These are phyloP conservation scores for Candida sp. DNA, from an alignment of 1,139 yeast species.

Conservation along the genomic window DNA sequence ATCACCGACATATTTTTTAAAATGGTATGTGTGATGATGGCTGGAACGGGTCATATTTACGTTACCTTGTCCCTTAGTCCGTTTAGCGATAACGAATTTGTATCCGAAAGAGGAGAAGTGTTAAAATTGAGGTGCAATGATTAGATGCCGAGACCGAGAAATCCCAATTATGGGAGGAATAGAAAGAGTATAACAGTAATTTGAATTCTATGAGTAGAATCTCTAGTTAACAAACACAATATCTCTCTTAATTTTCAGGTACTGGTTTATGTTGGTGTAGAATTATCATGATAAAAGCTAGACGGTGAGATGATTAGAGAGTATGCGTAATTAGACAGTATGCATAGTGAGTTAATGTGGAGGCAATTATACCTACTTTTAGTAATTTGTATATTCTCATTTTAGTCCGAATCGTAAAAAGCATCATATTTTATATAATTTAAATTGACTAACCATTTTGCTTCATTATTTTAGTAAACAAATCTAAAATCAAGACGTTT, in stretches of 20 bases:
- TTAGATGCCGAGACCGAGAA: background rate
- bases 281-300: background rate
- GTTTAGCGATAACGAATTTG: too few relatives aligned
- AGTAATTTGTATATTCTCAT: too few relatives aligned
- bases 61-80: background rate
- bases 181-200: background rate
- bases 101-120: background rate
- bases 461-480: conserved; percentile 6
- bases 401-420: background rate
- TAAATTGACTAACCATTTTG: background rate
- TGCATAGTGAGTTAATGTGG: too few relatives aligned
- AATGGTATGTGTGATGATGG: background rate
- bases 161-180: too few relatives aligned
- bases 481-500: conserved; percentile 48
- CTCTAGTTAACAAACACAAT: background rate
- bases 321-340: background rate
- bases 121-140: background rate
- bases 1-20: background rate
- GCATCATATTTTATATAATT: background rate
- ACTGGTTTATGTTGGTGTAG: background rate
- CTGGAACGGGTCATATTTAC: background rate
- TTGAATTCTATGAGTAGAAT: background rate
- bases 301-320: background rate
- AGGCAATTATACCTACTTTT: too few relatives aligned
- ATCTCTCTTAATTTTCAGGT: background rate